Base-by-base conservation (phyloP, 2,329 filamentous ascomycete species). In the Talaromyces sp. region DNA sequence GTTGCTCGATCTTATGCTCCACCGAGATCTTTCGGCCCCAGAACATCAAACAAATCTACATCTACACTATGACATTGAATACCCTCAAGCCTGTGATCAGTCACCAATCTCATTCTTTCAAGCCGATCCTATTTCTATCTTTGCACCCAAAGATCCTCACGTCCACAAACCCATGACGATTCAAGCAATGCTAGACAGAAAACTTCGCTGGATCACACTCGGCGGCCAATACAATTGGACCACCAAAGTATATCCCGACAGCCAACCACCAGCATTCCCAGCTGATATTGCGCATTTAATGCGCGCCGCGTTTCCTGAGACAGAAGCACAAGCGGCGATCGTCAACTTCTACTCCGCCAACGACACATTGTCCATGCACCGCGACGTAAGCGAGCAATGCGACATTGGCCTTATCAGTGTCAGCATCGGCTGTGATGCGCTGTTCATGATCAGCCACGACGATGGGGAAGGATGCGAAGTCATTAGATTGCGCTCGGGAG, bases 181-280 rank as follows among this genome's bases (percentile, higher is more conserved):
- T 60, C 80, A 84, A 56, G 87, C 88, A 70, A 85, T 93, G 33
- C 81, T 98, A 48, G 85, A 88, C 63, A 89, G 88, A 66, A 93
- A 91, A 65, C 83, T 98, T 25, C 91, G 93, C 68, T 99, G 95
- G 95, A 85, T 96, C 46, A 98, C 93, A 0, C 84, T 99, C 2
- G 95, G 95, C 57, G 93, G 92, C 0, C 95, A 98, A 75, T 98
- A 98, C 75, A 91, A 98, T 78, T 98, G 93, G 95, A 96, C 92
- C 0, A 85, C 86, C 62, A 93, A 96, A 67, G 79, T 85, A 12
- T 98, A 98, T 71, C 92, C 93, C 0, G 74, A 80, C 9, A 81
- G 83, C n/a, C 64, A 74, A 3, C 88, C 90, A 0, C 91, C 91
- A 0, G 70, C 78, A 0, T 97, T 97, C 69, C 93, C 93, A 0